Conservation (phyloP, 225 moss, liverwort and hornwort species). For the Climacium dendroides region DNA sequence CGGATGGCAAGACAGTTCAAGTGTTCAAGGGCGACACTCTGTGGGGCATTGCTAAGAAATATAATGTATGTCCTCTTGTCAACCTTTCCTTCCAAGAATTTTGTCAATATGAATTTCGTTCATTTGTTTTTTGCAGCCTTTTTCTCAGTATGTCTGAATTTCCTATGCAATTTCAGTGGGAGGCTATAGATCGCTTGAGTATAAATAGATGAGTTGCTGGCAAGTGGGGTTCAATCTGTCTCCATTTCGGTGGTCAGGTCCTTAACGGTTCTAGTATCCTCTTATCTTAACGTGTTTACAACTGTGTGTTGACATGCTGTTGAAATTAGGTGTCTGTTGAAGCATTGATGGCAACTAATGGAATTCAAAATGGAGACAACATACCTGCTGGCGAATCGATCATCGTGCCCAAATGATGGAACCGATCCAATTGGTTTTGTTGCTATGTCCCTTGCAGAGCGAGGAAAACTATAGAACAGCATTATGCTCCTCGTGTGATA, state of each 20-base stretch:
- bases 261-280: not conserved
- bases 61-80: slow-evolving; percentile 4
- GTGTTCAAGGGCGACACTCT: slow-evolving; percentile 35
- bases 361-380: slow-evolving; percentile 14
- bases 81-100: not conserved
- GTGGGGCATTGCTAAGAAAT: slow-evolving; percentile 34
- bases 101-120: not conserved
- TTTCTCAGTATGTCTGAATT: not conserved
- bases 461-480: not conserved
- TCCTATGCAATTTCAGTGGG: not conserved
- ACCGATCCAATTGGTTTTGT: not conserved
- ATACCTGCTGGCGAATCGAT: slow-evolving; percentile 33
- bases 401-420: slow-evolving; percentile 18
- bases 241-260: not conserved
- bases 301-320: not conserved
- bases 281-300: not conserved
- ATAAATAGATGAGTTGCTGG: not conserved
- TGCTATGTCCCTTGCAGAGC: not conserved
- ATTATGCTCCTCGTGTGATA: not conserved
- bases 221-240: not conserved
- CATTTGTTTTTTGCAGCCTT: not conserved
- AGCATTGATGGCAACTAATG: slow-evolving; percentile 22
- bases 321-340: slow-evolving; percentile 31
- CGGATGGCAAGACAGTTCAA: slow-evolving; percentile 5
- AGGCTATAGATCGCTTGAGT: not conserved